Evolutionary conservation across 139 green algal genomes (phyloP).

Genomic region (Coccomyxa sp.): DNA sequence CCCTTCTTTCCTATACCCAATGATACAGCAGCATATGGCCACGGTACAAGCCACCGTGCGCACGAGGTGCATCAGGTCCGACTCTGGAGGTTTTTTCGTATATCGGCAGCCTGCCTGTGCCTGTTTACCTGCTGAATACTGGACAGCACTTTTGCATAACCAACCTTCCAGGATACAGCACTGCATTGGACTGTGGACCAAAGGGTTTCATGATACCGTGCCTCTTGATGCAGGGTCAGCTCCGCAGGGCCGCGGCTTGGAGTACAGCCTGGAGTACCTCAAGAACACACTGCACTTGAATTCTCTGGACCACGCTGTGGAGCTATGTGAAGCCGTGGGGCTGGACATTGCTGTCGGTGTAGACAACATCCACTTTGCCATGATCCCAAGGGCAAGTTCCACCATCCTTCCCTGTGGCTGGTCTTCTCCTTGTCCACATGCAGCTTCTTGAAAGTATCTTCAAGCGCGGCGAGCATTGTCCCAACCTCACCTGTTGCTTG

Average conservation of each 20-base stretch:
- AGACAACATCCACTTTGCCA: too few species aligned
- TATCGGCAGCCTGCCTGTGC: too few species aligned
- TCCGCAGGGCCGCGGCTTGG: too few species aligned
- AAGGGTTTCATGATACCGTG: too few species aligned
- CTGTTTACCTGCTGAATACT: not conserved
- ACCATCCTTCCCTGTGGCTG: too few species aligned
- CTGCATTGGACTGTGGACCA: too few species aligned
- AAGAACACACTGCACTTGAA: not conserved
- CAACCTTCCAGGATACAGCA: not conserved
- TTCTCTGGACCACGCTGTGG: not conserved
- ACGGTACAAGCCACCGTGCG: not conserved
- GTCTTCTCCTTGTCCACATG: too few species aligned
- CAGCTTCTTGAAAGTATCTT: too few species aligned
- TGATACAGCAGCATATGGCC: not conserved
- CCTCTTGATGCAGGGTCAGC: too few species aligned
- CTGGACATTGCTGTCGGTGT: not conserved
- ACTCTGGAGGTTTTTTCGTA: not conserved
- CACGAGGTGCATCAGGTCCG: not conserved
- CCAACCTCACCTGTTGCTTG: too few species aligned
- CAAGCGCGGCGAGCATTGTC: too few species aligned
- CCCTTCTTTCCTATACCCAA: not conserved
- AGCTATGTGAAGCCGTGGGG: not conserved
- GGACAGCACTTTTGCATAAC: not conserved
- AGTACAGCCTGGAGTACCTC: not conserved
- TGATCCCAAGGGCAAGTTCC: too few species aligned